Evolutionary conservation across 768 basidiomycete species (phyloP).

Genomic region (Collybia mongolica): DNA sequence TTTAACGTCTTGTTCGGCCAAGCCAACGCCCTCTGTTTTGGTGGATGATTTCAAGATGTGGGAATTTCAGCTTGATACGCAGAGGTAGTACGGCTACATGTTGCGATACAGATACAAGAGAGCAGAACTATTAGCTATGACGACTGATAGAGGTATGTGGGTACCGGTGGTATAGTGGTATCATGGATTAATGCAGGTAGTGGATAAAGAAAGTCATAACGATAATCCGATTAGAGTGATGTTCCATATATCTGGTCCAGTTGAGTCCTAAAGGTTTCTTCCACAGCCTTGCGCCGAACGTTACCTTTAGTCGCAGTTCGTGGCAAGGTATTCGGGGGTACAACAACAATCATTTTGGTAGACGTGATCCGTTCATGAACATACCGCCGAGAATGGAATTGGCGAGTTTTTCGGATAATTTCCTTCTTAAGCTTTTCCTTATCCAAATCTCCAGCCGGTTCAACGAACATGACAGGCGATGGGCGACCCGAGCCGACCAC

Average conservation of each 20-base stretch:
- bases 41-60: no score
- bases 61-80: no score
- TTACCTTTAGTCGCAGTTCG: slow-evolving; percentile 80
- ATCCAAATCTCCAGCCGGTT: slow-evolving; percentile 53
- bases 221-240: background rate
- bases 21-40: no score
- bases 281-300: slow-evolving; percentile 71
- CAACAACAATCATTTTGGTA: background rate
- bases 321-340: background rate
- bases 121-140: no score
- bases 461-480: slow-evolving; percentile 72
- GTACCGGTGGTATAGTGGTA: no score
- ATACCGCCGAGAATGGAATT: slow-evolving; percentile 73
- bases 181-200: no score
- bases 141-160: no score
- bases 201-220: no score
- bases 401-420: slow-evolving; percentile 66
- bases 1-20: no score
- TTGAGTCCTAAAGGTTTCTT: slow-evolving; percentile 54
- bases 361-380: slow-evolving; percentile 65
- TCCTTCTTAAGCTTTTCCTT: slow-evolving; percentile 61
- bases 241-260: slow-evolving; percentile 55
- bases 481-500: slow-evolving; percentile 78
- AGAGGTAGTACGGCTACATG: no score
- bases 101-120: no score